phyloP scores from a whole-genome alignment of 2,329 filamentous ascomycete species.

The Lizonia empirigonia region DNA sequence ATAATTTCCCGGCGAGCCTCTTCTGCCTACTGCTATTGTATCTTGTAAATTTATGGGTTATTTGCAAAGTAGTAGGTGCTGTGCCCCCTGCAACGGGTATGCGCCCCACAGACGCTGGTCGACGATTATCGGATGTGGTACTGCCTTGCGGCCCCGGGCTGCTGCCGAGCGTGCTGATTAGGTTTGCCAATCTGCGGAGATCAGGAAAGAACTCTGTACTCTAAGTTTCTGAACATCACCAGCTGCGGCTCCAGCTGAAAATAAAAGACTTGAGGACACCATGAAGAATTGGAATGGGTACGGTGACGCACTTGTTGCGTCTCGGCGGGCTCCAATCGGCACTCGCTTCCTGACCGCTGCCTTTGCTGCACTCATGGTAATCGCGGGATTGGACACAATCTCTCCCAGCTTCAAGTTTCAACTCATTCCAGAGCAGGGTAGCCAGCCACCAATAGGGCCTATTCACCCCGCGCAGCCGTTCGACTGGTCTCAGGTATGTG shows the following conservation, averaged over 20 bases:
- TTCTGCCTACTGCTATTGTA: too few relatives aligned
- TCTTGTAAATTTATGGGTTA: too few relatives aligned
- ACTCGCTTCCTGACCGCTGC: slow-evolving; percentile 21
- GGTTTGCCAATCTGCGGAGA: too few relatives aligned
- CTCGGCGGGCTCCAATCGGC: slow-evolving; percentile 9
- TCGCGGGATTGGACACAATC: slow-evolving; percentile 27
- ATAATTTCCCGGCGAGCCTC: too few relatives aligned
- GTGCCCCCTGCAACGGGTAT: too few relatives aligned
- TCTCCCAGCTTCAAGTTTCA: slow-evolving; percentile 22
- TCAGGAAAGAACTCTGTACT: neutral
- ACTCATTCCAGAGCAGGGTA: slow-evolving; percentile 9
- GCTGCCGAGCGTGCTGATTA: too few relatives aligned
- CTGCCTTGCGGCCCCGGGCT: slow-evolving; percentile 15
- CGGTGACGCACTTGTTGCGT: slow-evolving; percentile 15
- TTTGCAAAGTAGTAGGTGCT: too few relatives aligned
- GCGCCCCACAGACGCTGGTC: too few relatives aligned
- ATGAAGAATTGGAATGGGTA: slow-evolving; percentile 32
- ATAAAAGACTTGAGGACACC: slow-evolving; percentile 7
- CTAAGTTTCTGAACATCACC: slow-evolving; percentile 1
- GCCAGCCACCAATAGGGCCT: slow-evolving; percentile 1
- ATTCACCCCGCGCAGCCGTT: slow-evolving; percentile 17
- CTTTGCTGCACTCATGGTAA: slow-evolving; percentile 24
- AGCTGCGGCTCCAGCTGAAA: slow-evolving; percentile 2
- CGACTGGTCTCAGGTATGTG: slow-evolving; percentile 34
- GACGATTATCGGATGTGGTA: too few relatives aligned